Evolutionary conservation across 495 filamentous ascomycete genomes (phyloP).

Genomic region (Cenococcum geophilum): DNA sequence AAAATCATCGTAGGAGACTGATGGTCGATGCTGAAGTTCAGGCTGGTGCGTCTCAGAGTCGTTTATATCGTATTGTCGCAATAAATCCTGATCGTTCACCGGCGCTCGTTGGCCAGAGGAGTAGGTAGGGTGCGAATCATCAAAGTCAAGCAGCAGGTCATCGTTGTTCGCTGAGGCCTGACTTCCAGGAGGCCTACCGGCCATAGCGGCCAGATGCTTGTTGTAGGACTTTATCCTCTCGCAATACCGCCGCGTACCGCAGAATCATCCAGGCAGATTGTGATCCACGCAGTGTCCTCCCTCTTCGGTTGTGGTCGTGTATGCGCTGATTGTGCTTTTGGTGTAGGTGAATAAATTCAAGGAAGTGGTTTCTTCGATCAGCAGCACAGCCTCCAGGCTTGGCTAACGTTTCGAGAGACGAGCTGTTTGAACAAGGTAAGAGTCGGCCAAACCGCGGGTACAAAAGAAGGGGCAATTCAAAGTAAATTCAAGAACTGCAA

Average conservation of each 20-base stretch:
- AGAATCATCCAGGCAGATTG: slow-evolving; percentile 19
- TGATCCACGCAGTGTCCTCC: background rate
- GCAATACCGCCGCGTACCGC: slow-evolving; percentile 8
- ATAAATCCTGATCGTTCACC: slow-evolving; percentile 69
- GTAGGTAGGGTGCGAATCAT: slow-evolving; percentile 63
- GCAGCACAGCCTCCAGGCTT: slow-evolving; percentile 26
- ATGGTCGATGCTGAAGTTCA: slow-evolving; percentile 53
- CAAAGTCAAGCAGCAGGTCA: slow-evolving; percentile 72
- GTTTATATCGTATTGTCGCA: slow-evolving; percentile 62
- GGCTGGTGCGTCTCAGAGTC: slow-evolving; percentile 55
- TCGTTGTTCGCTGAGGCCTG: slow-evolving; percentile 42
- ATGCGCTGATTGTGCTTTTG: slow-evolving; percentile 4
- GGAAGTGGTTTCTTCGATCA: background rate
- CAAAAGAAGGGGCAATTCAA: too few species aligned
- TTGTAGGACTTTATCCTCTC: slow-evolving; percentile 14
- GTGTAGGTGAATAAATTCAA: slow-evolving; percentile 10
- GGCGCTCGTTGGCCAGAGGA: slow-evolving; percentile 64
- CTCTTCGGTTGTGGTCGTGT: background rate
- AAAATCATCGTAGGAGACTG: slow-evolving; percentile 91
- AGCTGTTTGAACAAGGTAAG: slow-evolving; percentile 1
- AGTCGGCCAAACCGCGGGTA: too few species aligned
- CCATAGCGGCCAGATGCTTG: slow-evolving; percentile 44
- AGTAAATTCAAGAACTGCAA: too few species aligned
- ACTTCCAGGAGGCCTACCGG: slow-evolving; percentile 61
- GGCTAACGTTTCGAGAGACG: slow-evolving; percentile 19